phyloP scores from a whole-genome alignment of 768 basidiomycete genomes.

The Xerocomellus intermedius region DNA sequence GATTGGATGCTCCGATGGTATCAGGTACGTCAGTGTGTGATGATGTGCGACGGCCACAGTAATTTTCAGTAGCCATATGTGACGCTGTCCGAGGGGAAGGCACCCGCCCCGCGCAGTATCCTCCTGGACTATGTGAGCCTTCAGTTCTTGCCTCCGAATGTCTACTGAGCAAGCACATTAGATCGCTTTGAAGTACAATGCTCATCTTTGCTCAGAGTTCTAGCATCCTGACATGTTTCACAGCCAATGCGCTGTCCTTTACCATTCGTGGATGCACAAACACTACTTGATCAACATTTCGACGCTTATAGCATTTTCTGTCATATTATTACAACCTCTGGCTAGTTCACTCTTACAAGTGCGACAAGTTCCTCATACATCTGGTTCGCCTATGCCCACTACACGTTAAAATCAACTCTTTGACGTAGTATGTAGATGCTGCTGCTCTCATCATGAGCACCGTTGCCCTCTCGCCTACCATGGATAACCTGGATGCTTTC shows the following conservation, averaged over 20 bases:
- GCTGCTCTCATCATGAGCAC: constrained; percentile 41
- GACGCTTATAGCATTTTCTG: constrained; percentile 43
- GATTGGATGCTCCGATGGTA: constrained; percentile 58
- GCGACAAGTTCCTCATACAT: constrained; percentile 18
- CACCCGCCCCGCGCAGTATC: constrained; percentile 56
- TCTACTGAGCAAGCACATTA: constrained; percentile 18
- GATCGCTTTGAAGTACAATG: constrained; percentile 44
- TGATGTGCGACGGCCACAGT: neutral
- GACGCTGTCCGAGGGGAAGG: constrained; percentile 49
- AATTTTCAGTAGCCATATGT: constrained; percentile 55
- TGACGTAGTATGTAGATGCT: constrained; percentile 28
- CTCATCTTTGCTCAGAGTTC: neutral
- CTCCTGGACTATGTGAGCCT: constrained; percentile 61
- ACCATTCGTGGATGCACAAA: constrained; percentile 46
- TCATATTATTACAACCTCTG: constrained; percentile 56
- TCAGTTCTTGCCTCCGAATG: neutral
- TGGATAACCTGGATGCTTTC: constrained; percentile 49
- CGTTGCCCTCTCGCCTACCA: constrained; percentile 46
- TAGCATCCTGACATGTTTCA: constrained; percentile 4
- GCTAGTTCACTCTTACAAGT: constrained; percentile 40
- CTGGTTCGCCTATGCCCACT: constrained; percentile 8
- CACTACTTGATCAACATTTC: constrained; percentile 58
- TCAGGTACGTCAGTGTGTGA: constrained; percentile 43
- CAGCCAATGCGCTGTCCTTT: constrained; percentile 46
- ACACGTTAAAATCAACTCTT: neutral